These are phyloP conservation scores for Acer yangbiense DNA, from an alignment of 345 rosid species.

Conservation along the genomic window DNA sequence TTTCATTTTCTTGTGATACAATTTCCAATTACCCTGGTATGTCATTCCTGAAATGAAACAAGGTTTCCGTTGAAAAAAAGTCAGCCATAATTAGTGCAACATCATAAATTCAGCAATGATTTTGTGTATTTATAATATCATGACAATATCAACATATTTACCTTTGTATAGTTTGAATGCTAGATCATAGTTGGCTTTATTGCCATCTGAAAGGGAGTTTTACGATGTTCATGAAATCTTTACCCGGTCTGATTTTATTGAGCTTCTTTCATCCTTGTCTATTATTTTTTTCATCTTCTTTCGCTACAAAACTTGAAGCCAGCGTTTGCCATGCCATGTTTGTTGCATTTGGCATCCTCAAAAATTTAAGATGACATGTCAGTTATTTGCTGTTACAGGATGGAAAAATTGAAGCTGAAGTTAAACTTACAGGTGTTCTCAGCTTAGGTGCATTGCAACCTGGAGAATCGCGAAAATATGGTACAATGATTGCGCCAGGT, in stretches of 20 bases:
- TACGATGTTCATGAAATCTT: conserved; percentile 1
- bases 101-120: background rate
- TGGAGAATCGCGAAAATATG: conserved; percentile 86
- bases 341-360: background rate
- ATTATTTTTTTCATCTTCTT: background rate
- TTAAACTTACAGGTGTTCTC: conserved; percentile 87
- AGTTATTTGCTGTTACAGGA: conserved; percentile 48
- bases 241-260: background rate
- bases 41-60: background rate
- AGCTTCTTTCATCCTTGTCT: conserved; percentile 9
- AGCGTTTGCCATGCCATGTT: background rate
- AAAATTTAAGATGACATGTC: conserved; percentile 15
- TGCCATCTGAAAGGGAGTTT: background rate
- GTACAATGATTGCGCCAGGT: conserved; percentile 89
- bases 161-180: background rate
- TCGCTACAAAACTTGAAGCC: background rate
- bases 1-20: background rate
- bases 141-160: background rate
- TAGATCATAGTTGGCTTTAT: background rate
- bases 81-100: background rate
- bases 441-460: conserved; percentile 92
- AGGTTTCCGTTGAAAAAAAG: background rate
- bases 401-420: conserved; percentile 94
- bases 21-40: background rate
- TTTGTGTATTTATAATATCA: background rate